Conservation (phyloP, 495 filamentous ascomycete genomes). For the Jackrogersella multiformis region DNA sequence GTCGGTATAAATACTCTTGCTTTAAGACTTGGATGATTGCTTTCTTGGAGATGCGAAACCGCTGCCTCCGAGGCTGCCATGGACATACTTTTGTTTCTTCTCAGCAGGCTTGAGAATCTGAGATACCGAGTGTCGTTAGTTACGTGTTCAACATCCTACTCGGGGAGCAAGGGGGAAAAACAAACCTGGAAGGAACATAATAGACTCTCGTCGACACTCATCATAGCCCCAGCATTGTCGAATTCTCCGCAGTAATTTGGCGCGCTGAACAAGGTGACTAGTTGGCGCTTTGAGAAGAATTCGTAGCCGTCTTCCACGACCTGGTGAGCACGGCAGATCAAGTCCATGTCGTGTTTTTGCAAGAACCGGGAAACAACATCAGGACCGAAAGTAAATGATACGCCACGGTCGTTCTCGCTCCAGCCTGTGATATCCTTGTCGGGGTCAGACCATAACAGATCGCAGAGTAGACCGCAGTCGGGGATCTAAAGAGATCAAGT, state of each 20-base stretch:
- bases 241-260: slow-evolving; percentile 99
- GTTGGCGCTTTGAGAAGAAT: slow-evolving; percentile 98
- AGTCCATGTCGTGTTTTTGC: slow-evolving; percentile 99
- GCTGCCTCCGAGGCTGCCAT: slow-evolving; percentile 86
- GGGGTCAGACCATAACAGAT: slow-evolving; percentile 97
- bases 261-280: slow-evolving; percentile 97
- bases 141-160: neutral
- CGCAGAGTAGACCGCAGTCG: slow-evolving; percentile 96
- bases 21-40: slow-evolving; percentile 81
- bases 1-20: slow-evolving; percentile 76
- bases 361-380: slow-evolving; percentile 98
- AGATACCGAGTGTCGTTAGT: slow-evolving; percentile 5
- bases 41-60: slow-evolving; percentile 91
- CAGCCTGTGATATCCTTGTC: slow-evolving; percentile 99
- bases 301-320: slow-evolving; percentile 99
- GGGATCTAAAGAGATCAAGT: slow-evolving; percentile 76
- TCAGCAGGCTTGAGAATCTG: slow-evolving; percentile 99
- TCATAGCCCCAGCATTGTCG: slow-evolving; percentile 99
- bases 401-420: slow-evolving; percentile 98
- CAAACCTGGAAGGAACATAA: slow-evolving; percentile 98
- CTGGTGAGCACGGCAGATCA: slow-evolving; percentile 98
- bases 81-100: slow-evolving; percentile 99
- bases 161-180: slow-evolving; percentile 25
- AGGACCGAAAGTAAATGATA: slow-evolving; percentile 99
- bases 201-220: slow-evolving; percentile 99